These are phyloP conservation scores for Trypanosoma platydactyli DNA, from an alignment of 208 protist species.

Conservation along the genomic window DNA sequence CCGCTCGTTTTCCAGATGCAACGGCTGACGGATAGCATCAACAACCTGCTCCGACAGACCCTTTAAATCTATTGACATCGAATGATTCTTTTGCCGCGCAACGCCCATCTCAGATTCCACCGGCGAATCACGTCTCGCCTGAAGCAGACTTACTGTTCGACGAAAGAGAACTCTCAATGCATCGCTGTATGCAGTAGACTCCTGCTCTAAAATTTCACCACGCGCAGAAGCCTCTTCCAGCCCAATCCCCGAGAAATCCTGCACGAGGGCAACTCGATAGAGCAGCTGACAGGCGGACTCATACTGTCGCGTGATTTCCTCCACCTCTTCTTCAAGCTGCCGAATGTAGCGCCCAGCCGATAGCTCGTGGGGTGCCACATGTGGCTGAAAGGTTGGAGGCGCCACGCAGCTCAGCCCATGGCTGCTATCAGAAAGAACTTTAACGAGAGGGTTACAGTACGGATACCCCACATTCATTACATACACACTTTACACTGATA, in stretches of 20 bases:
- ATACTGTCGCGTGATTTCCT: conserved; percentile 31
- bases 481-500: no score
- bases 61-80: background rate
- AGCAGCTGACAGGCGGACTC: conserved; percentile 23
- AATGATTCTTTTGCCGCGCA: no score
- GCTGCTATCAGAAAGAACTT: no score
- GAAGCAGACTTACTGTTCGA: background rate
- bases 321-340: conserved; percentile 35
- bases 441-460: no score
- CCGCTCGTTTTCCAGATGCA: conserved; percentile 17
- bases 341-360: conserved; percentile 29
- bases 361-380: background rate
- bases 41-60: conserved; percentile 3
- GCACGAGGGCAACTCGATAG: conserved; percentile 12
- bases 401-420: no score
- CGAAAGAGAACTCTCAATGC: conserved; percentile 8
- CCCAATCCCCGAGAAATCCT: conserved; percentile 8
- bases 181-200: conserved; percentile 1
- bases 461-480: no score
- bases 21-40: background rate
- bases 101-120: background rate
- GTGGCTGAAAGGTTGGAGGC: no score
- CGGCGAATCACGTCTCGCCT: conserved; percentile 7
- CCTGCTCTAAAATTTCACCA: background rate
- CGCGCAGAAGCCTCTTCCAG: conserved; percentile 15